Percentiles rank a stretch among this genome's conserved stretches.
Conservation (phyloP, 2,329 filamentous ascomycete genomes). For the Sporothrix globosa region DNA sequence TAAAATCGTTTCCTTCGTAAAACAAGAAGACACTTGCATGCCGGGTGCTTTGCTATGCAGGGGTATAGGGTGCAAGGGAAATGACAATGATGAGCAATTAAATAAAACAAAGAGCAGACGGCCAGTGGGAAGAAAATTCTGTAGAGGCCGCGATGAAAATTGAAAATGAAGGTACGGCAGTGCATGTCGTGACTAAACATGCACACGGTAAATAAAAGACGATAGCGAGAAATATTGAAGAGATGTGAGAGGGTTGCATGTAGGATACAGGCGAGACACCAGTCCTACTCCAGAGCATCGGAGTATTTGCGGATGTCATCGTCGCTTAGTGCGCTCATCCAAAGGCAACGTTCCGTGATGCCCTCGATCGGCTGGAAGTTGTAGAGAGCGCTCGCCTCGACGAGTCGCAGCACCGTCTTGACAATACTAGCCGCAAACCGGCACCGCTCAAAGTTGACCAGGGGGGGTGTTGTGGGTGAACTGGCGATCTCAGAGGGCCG, state of each 20-base stretch:
- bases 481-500: conserved; percentile 74
- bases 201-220: neutral
- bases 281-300: conserved; percentile 51
- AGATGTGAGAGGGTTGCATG: neutral
- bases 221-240: neutral
- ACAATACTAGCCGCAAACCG: conserved; percentile 75
- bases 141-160: neutral
- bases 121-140: conserved; percentile 12
- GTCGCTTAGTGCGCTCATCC: conserved; percentile 77
- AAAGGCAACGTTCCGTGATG: conserved; percentile 79
- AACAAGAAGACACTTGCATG: conserved; percentile 10
- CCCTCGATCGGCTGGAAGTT: conserved; percentile 74
- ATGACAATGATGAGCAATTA: conserved; percentile 42
- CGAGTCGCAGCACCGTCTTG: conserved; percentile 75
- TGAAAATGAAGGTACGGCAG: neutral
- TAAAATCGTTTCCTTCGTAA: conserved; percentile 20
- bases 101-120: neutral
- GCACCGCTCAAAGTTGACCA: conserved; percentile 83
- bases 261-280: too few species aligned
- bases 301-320: conserved; percentile 68
- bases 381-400: conserved; percentile 78
- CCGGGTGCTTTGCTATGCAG: conserved; percentile 21
- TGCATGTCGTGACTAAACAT: neutral
- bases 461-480: conserved; percentile 65
- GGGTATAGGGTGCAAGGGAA: conserved; percentile 33